Evolutionary conservation across 495 filamentous ascomycete species (phyloP), one percentile per base, ranked within the genome.

Genomic region (Tirmania nivea): DNA sequence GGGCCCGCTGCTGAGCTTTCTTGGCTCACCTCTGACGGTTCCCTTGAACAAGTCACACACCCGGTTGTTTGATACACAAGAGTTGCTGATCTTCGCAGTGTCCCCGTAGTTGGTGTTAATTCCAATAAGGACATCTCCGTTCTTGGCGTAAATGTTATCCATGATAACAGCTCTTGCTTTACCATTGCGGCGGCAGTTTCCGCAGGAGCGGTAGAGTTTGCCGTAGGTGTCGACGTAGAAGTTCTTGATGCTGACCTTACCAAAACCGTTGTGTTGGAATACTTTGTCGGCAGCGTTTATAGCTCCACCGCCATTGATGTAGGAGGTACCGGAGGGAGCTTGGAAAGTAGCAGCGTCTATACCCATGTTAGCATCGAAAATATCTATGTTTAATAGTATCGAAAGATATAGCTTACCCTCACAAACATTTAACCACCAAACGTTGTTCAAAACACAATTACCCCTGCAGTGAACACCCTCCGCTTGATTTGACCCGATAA

Each of bases 141-240:
- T 45, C n/a, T 58, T 52, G 37, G 60, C 57, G 45, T 61, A 53
- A 36, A 63, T 56, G 39, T 60, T 59, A 50, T 59, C 56, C 51
- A 65, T 65, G 48, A 65, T 57, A 35, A 65, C 61, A 20, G 63
- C 60, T 20, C 65, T 56, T 53, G 60, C 57, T 21, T 61, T 59
- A 37, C 54, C 55, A 50, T 57, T 65, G 34, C 52, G 54, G 50
- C 65, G 62, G 62, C 73, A 75, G 67, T 73, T 73, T 19, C 71
- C 71, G 57, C 69, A 74, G 12, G 66, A 65, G 49, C 72, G 70
- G 57, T 70, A 73, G 31, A 73, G 62, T 62, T 74, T 73, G 56
- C 70, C 71, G 51, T 68, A 69, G 58, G 66, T 60, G 53, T 65
- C 63, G 49, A 68, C 69, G 20, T 64, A 68, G 60, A 71, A 74